Evolutionary conservation across 2,329 filamentous ascomycete species (phyloP).

Genomic region (Ophiostoma sp.): DNA sequence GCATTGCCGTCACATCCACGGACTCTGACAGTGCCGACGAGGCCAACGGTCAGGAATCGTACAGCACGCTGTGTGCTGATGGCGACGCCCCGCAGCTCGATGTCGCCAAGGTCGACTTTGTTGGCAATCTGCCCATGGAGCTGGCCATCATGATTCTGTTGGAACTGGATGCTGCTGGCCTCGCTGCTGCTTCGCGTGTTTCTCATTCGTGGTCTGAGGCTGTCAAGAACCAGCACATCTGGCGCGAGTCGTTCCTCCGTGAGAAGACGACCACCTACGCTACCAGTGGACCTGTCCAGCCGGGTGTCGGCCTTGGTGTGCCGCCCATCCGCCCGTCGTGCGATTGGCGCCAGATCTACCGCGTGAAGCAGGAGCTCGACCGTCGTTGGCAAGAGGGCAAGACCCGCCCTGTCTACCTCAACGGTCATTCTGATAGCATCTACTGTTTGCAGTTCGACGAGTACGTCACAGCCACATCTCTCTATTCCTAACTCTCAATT

Average conservation of each 20-base stretch:
- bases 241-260: conserved; percentile 63
- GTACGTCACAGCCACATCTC: conserved; percentile 49
- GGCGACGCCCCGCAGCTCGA: conserved; percentile 36
- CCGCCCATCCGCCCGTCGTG: conserved; percentile 59
- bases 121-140: conserved; percentile 56
- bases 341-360: conserved; percentile 85
- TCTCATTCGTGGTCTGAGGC: conserved; percentile 52
- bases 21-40: conserved; percentile 41
- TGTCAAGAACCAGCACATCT: conserved; percentile 57
- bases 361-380: conserved; percentile 72
- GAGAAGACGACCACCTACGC: conserved; percentile 63
- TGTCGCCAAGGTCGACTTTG: conserved; percentile 60
- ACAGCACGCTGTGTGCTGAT: conserved; percentile 17
- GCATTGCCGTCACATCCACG: conserved; percentile 55
- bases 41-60: conserved; percentile 26
- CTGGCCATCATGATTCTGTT: conserved; percentile 60
- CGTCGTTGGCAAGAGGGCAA: conserved; percentile 76
- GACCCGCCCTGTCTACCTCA: conserved; percentile 81
- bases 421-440: conserved; percentile 92
- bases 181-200: conserved; percentile 52
- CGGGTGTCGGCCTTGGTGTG: conserved; percentile 59
- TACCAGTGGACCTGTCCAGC: conserved; percentile 52
- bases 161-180: conserved; percentile 54
- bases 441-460: conserved; percentile 99
- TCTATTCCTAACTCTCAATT: neutral